Conservation (phyloP, 108 stramenopile species). For the Conticribra weissflogii region DNA sequence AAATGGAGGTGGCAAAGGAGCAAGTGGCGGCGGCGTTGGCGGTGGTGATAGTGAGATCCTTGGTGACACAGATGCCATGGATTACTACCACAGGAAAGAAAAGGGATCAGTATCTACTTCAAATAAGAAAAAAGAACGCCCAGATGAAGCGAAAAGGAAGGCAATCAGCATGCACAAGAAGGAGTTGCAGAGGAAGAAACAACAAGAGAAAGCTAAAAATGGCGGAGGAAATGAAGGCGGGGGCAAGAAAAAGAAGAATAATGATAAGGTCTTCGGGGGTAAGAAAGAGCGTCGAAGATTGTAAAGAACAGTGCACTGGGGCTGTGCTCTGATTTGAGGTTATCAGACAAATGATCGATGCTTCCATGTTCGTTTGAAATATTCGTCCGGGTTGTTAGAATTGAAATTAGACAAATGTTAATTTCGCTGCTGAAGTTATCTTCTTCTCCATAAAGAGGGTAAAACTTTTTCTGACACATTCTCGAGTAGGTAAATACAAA, state of each 20-base stretch:
- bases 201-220: slow-evolving; percentile 23
- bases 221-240: not conserved
- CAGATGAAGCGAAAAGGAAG: slow-evolving; percentile 83
- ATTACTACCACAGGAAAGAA: slow-evolving; percentile 77
- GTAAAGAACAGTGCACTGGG: too few species aligned
- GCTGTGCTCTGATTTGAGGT: too few species aligned
- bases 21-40: slow-evolving; percentile 16
- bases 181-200: slow-evolving; percentile 60
- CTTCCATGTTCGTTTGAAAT: too few species aligned
- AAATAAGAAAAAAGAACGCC: slow-evolving; percentile 71
- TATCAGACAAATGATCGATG: too few species aligned
- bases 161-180: slow-evolving; percentile 84
- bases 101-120: slow-evolving; percentile 56
- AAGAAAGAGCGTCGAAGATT: slow-evolving; percentile 36
- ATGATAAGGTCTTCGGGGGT: slow-evolving; percentile 32
- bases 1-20: slow-evolving; percentile 21
- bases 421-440: too few species aligned
- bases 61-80: slow-evolving; percentile 77
- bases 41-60: slow-evolving; percentile 49
- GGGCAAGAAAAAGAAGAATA: slow-evolving; percentile 28
- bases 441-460: too few species aligned
- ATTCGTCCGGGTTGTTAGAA: too few species aligned
- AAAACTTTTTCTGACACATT: too few species aligned
- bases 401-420: too few species aligned
- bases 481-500: too few species aligned